Evolutionary conservation across 2,329 filamentous ascomycete genomes (phyloP), one percentile per base, ranked within the genome.

Genomic region (Chaetomium olivaceum): DNA sequence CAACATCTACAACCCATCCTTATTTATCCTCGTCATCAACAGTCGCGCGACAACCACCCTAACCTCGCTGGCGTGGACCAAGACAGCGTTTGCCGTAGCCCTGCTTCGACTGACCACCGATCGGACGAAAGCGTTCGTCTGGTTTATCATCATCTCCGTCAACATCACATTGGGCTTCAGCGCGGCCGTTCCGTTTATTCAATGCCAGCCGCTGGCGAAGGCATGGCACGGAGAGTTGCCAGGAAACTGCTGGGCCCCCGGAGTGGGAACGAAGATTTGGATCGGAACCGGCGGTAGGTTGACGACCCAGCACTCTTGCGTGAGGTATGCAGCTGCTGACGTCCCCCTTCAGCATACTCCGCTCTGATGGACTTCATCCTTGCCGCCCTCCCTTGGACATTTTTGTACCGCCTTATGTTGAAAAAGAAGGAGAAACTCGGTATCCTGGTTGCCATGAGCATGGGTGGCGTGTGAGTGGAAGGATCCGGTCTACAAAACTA

Each of bases 91-190:
- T 36, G 58, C 58, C 5, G 25, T 60, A 11, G 50, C 58, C 2
- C 46, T 60, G 4, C 23, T 60, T 3, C 9, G 58, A 19, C 39
- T 60, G 23, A 60, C 58, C 14, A 51, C n/a, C 25, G 58, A 27
- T 6, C 50, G n/a, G 27, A 60, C 58, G 4, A 60, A 60, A 46
- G 36, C 27, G 11, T 60, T 60, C 27, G 58, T 60, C 43, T 60
- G 58, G 58, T 60, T 60, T n/a, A 33, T 60, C 27, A 60, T 60
- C 14, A 36, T 60, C 7, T 50, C 58, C 27, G 21, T 60, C 21
- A 60, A 60, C 46, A 51, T 60, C 43, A 27, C 58, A 3, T 21
- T 29, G 3, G 27, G 19, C 16, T 29, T 60, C 46, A 33, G 39
- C n/a, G 58, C 58, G 5, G 21, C 33, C 12, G 46, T 51, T 6